These are phyloP conservation scores for Paspalum vaginatum DNA, from an alignment of 176 grass and related monocot species.

Conservation along the genomic window DNA sequence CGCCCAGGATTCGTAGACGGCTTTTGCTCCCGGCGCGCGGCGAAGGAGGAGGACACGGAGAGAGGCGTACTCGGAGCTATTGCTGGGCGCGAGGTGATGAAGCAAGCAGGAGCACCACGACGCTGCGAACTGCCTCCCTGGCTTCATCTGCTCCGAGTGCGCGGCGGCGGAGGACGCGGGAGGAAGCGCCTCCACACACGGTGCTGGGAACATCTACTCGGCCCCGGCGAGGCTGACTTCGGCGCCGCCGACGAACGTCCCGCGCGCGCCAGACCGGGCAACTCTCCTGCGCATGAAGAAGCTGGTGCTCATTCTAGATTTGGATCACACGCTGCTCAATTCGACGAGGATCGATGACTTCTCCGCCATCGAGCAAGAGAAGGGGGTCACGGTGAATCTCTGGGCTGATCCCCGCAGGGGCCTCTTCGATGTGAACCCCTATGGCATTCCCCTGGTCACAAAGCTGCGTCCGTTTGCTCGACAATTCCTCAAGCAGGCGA, in stretches of 20 bases:
- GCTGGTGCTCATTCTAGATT: slow-evolving; percentile 60
- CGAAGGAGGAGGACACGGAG: background rate
- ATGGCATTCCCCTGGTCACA: slow-evolving; percentile 48
- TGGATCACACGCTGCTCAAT: slow-evolving; percentile 75
- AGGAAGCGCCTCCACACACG: background rate
- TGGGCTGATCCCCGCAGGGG: slow-evolving; percentile 50
- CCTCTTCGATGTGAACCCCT: slow-evolving; percentile 40
- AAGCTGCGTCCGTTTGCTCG: slow-evolving; percentile 63
- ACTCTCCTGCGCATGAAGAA: slow-evolving; percentile 54
- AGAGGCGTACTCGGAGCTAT: background rate
- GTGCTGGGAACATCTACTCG: background rate
- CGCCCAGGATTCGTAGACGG: background rate
- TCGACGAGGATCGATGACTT: slow-evolving; percentile 43
- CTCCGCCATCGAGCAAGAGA: slow-evolving; percentile 44
- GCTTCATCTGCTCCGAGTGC: background rate
- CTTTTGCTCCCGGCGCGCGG: background rate
- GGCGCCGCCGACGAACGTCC: background rate
- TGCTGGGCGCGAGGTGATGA: background rate
- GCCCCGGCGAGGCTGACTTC: background rate
- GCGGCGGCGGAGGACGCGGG: background rate
- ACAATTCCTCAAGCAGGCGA: slow-evolving; percentile 36
- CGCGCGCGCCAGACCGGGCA: background rate
- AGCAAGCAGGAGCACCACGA: background rate
- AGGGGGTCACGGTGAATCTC: background rate
- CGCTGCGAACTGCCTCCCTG: background rate